Conservation (phyloP, 257 asterid species). For the Solanum bukasovii region DNA sequence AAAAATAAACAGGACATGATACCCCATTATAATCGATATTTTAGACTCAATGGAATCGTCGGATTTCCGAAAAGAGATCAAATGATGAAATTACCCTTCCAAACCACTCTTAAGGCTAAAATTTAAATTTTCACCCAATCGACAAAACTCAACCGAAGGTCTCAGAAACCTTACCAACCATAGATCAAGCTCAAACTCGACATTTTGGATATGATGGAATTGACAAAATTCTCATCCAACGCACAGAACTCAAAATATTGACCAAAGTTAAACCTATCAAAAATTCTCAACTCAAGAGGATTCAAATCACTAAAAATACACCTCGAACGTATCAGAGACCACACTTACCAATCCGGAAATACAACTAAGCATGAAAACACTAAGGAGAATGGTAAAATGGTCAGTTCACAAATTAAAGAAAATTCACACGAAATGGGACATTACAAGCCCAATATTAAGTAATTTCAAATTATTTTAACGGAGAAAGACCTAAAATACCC, state of each 20-base stretch:
- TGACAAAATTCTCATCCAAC: too few species aligned
- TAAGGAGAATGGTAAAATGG: background rate
- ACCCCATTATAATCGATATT: background rate
- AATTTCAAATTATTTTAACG: background rate
- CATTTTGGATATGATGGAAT: background rate
- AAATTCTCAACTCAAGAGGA: too few species aligned
- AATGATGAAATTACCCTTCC: background rate
- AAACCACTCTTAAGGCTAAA: background rate
- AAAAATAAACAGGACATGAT: background rate
- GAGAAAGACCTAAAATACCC: background rate
- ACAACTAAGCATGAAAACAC: background rate
- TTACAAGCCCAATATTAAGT: background rate
- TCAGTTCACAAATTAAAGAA: background rate
- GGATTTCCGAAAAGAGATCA: background rate
- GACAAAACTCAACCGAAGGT: background rate
- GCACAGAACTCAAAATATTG: background rate
- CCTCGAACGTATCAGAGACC: background rate
- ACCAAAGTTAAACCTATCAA: background rate
- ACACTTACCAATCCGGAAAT: background rate
- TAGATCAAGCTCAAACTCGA: background rate
- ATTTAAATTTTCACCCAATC: background rate
- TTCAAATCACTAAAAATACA: background rate
- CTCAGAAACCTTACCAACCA: background rate
- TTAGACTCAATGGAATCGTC: background rate
- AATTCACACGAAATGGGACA: background rate